Conservation (phyloP, 768 basidiomycete genomes). For the Kwoniella bestiolae region DNA sequence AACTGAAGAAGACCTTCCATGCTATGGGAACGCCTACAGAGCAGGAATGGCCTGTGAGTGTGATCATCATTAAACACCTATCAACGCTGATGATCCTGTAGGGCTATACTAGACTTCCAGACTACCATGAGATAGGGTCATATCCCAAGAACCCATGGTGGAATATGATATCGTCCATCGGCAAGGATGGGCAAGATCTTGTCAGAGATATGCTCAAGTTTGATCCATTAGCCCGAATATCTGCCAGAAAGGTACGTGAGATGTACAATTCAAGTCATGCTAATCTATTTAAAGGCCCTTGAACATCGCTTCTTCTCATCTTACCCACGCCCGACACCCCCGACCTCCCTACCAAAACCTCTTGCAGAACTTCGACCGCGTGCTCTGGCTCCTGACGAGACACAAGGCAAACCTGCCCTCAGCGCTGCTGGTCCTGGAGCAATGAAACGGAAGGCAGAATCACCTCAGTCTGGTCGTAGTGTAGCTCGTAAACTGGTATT, state of each 20-base stretch:
- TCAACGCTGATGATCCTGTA: slow-evolving; percentile 55
- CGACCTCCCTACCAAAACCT: slow-evolving; percentile 80
- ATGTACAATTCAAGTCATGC: not conserved
- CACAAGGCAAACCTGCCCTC: slow-evolving; percentile 45
- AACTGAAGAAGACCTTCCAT: slow-evolving; percentile 89
- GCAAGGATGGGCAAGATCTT: slow-evolving; percentile 79
- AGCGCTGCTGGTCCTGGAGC: slow-evolving; percentile 17
- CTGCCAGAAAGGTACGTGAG: slow-evolving; percentile 71
- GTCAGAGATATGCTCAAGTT: slow-evolving; percentile 78
- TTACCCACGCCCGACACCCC: slow-evolving; percentile 83
- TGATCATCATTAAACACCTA: too few species aligned
- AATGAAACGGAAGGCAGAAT: slow-evolving; percentile 48
- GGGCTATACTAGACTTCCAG: slow-evolving; percentile 89
- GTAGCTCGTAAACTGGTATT: slow-evolving; percentile 41
- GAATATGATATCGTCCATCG: slow-evolving; percentile 88
- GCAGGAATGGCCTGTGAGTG: slow-evolving; percentile 90
- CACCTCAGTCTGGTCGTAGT: slow-evolving; percentile 27
- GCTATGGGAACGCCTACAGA: slow-evolving; percentile 96
- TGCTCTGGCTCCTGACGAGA: slow-evolving; percentile 61
- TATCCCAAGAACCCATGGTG: slow-evolving; percentile 81
- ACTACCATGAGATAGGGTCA: slow-evolving; percentile 83
- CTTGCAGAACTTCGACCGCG: slow-evolving; percentile 60
- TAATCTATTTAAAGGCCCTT: slow-evolving; percentile 66
- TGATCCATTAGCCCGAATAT: slow-evolving; percentile 81
- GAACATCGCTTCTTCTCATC: slow-evolving; percentile 85